Evolutionary conservation across 345 rosid species (phyloP).

Genomic region (Eutrema yunnanense): DNA sequence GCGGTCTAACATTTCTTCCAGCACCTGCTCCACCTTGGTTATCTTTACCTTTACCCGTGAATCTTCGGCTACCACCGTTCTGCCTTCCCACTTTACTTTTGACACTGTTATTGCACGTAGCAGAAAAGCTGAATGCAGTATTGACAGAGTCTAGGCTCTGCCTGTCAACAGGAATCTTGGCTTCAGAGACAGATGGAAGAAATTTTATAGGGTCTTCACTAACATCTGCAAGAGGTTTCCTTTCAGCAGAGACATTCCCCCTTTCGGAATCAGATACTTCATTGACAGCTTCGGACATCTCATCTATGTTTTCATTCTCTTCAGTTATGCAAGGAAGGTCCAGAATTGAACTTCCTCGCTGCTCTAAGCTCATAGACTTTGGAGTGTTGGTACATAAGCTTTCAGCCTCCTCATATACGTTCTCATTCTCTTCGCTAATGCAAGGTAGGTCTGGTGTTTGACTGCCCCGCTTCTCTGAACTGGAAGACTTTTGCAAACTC

Average conservation of each 20-base stretch:
- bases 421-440: constrained; percentile 81
- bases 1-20: constrained; percentile 37
- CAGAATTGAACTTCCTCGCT: constrained; percentile 50
- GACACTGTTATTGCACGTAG: constrained; percentile 38
- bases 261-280: constrained; percentile 31
- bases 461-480: constrained; percentile 68
- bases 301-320: constrained; percentile 58
- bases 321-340: constrained; percentile 82
- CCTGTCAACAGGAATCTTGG: constrained; percentile 43
- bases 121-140: constrained; percentile 45
- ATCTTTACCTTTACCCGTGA: constrained; percentile 38
- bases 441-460: constrained; percentile 77
- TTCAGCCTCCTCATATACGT: constrained; percentile 38
- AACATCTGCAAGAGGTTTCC: constrained; percentile 54
- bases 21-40: constrained; percentile 37
- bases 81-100: constrained; percentile 37
- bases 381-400: constrained; percentile 47
- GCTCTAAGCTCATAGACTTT: constrained; percentile 56
- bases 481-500: constrained; percentile 45
- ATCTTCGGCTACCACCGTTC: constrained; percentile 43
- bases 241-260: constrained; percentile 35
- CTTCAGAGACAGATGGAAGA: constrained; percentile 43
- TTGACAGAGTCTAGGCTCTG: constrained; percentile 59
- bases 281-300: constrained; percentile 35
- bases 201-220: constrained; percentile 33